These are phyloP conservation scores for Coemansia sp. DNA, from an alignment of 192 early-diverging fungal genomes.

Conservation along the genomic window DNA sequence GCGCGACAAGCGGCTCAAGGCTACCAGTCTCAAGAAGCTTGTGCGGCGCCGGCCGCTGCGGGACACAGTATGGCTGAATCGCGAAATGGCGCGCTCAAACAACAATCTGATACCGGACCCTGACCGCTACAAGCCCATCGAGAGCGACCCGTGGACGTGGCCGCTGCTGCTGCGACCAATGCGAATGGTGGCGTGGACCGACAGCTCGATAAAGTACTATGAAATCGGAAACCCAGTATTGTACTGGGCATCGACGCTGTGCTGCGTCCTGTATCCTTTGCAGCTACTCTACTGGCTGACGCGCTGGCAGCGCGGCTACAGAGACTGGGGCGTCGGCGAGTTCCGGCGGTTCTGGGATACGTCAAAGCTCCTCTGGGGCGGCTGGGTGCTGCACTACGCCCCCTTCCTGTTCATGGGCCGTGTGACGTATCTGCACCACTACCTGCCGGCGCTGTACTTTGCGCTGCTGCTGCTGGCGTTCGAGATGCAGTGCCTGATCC, in stretches of 20 bases:
- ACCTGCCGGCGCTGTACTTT: constrained; percentile 67
- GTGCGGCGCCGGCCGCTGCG: constrained; percentile 8
- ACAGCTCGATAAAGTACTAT: constrained; percentile 58
- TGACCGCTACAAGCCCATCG: constrained; percentile 56
- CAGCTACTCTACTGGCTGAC: constrained; percentile 39
- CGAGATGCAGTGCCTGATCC: constrained; percentile 63
- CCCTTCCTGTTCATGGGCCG: constrained; percentile 68
- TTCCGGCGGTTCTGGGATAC: constrained; percentile 52
- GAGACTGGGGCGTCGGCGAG: constrained; percentile 29
- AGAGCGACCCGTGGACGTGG: constrained; percentile 56
- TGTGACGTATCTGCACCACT: constrained; percentile 66
- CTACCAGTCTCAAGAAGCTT: constrained; percentile 2
- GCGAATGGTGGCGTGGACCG: constrained; percentile 59
- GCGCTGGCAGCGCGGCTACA: constrained; percentile 24
- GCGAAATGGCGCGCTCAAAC: constrained; percentile 68
- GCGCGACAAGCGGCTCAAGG: constrained; percentile 18
- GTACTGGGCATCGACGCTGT: constrained; percentile 36
- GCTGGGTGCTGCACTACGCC: constrained; percentile 60
- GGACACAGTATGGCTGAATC: constrained; percentile 57
- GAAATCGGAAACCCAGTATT: constrained; percentile 60
- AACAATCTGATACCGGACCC: constrained; percentile 61
- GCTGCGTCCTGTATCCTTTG: constrained; percentile 8
- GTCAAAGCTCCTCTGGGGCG: constrained; percentile 42
- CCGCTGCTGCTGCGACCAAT: constrained; percentile 55
- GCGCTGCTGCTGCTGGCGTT: constrained; percentile 59